Evolutionary conservation across 2,329 filamentous ascomycete species (phyloP).

Genomic region (Pyricularia sp.): DNA sequence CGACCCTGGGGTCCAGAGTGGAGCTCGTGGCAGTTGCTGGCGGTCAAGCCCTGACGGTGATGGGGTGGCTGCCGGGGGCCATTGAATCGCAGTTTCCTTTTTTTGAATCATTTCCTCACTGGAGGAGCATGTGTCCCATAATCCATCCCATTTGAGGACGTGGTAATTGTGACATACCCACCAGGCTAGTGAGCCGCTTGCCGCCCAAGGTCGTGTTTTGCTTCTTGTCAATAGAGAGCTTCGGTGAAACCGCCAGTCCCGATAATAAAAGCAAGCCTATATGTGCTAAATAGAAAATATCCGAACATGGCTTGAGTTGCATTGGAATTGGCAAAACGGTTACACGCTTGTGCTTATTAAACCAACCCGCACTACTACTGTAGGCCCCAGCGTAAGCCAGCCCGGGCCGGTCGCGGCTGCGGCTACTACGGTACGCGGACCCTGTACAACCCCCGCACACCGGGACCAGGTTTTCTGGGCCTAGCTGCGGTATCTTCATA

Average conservation of each 20-base stretch:
- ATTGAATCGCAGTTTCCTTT: not conserved
- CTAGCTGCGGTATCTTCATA: not conserved
- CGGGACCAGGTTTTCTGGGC: not conserved
- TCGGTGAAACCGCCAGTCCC: not conserved
- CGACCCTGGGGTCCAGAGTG: not conserved
- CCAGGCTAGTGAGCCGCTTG: not conserved
- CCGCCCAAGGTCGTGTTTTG: not conserved
- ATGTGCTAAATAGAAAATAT: not conserved
- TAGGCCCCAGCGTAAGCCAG: not conserved
- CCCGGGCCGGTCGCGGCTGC: not conserved
- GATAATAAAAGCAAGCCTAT: not conserved
- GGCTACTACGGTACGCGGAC: not conserved
- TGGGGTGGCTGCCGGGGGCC: not conserved
- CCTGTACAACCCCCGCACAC: not conserved
- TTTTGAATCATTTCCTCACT: not conserved
- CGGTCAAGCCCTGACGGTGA: not conserved
- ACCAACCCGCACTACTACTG: not conserved
- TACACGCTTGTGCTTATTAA: not conserved
- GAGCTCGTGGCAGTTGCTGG: not conserved
- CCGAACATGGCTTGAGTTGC: not conserved
- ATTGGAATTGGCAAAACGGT: not conserved
- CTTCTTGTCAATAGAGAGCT: not conserved
- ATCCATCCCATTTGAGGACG: no score
- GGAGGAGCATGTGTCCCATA: not conserved
- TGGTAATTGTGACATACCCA: not conserved